Conservation (phyloP, 2,329 filamentous ascomycete genomes). For the Hypoxylon sp. region DNA sequence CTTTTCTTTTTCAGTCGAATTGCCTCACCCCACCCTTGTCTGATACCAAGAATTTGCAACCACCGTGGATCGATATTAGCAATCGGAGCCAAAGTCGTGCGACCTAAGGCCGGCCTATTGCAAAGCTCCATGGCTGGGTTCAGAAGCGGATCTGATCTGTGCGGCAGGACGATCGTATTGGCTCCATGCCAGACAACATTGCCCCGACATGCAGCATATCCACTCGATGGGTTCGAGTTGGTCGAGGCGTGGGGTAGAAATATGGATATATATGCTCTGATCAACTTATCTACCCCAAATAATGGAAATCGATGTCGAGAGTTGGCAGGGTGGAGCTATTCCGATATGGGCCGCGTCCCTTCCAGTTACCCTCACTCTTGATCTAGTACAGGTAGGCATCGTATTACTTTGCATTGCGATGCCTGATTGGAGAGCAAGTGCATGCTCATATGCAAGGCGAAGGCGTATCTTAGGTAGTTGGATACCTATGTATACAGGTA, state of each 20-base stretch:
- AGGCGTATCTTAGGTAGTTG: constrained; percentile 12
- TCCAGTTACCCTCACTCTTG: constrained; percentile 13
- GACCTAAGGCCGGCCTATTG: constrained; percentile 8
- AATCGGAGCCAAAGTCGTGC: constrained; percentile 12
- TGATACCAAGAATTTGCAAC: constrained; percentile 1
- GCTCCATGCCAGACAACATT: constrained; percentile 18
- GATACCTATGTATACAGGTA: too few species aligned
- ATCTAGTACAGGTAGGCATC: constrained; percentile 19
- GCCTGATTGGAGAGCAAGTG: constrained; percentile 13
- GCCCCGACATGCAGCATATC: constrained; percentile 15
- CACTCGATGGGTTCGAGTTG: constrained; percentile 11
- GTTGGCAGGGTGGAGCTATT: constrained; percentile 16
- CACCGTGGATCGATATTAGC: constrained; percentile 4
- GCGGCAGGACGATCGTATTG: constrained; percentile 12
- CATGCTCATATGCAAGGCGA: constrained; percentile 11
- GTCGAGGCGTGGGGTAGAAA: constrained; percentile 12
- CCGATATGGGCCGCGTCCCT: not conserved
- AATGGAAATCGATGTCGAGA: constrained; percentile 2
- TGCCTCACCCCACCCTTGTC: constrained; percentile 18
- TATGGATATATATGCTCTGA: constrained; percentile 15
- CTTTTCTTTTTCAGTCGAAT: constrained; percentile 41
- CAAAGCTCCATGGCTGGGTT: constrained; percentile 11
- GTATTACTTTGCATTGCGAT: constrained; percentile 14
- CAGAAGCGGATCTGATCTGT: constrained; percentile 28
- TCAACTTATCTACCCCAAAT: not conserved